Conservation (phyloP, 2,329 filamentous ascomycete species). For the Chaetomium strumarium region DNA sequence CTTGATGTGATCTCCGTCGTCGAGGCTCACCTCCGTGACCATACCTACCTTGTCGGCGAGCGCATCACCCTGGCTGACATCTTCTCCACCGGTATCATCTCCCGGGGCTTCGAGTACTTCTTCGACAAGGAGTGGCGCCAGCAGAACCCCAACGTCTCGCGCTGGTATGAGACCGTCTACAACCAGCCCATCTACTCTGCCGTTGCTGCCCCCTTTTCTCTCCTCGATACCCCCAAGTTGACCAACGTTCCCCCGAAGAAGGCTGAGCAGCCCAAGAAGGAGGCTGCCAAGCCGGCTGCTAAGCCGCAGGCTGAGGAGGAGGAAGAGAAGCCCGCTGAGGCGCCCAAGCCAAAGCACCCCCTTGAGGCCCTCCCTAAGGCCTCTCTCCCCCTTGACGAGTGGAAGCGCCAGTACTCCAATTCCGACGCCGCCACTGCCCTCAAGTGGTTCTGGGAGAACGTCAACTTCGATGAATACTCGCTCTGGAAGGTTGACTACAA, state of each 20-base stretch:
- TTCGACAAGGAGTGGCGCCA: slow-evolving; percentile 86
- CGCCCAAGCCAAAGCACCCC: slow-evolving; percentile 95
- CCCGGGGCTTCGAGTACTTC: slow-evolving; percentile 88
- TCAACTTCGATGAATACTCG: slow-evolving; percentile 91
- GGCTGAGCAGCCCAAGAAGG: slow-evolving; percentile 59
- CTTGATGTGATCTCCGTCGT: slow-evolving; percentile 64
- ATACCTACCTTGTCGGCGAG: slow-evolving; percentile 98
- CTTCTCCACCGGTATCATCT: slow-evolving; percentile 72
- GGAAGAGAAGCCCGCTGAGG: slow-evolving; percentile 42
- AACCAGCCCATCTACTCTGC: slow-evolving; percentile 88
- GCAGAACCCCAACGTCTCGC: slow-evolving; percentile 76
- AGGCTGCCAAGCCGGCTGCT: slow-evolving; percentile 35
- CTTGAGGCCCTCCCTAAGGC: slow-evolving; percentile 77
- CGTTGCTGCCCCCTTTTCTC: slow-evolving; percentile 66
- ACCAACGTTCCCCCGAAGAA: slow-evolving; percentile 70
- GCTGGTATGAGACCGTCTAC: slow-evolving; percentile 92
- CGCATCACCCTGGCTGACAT: slow-evolving; percentile 94
- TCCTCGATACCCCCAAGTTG: slow-evolving; percentile 77
- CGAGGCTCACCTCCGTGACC: slow-evolving; percentile 81
- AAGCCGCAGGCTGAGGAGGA: slow-evolving; percentile 40
- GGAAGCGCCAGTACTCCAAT: slow-evolving; percentile 99
- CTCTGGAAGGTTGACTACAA: slow-evolving; percentile 95
- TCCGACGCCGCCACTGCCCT: slow-evolving; percentile 77
- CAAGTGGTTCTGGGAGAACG: slow-evolving; percentile 98
- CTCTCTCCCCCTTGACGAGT: slow-evolving; percentile 84